These are phyloP conservation scores for Raddia distichophylla DNA, from an alignment of 176 grass and related monocot species.

Conservation along the genomic window DNA sequence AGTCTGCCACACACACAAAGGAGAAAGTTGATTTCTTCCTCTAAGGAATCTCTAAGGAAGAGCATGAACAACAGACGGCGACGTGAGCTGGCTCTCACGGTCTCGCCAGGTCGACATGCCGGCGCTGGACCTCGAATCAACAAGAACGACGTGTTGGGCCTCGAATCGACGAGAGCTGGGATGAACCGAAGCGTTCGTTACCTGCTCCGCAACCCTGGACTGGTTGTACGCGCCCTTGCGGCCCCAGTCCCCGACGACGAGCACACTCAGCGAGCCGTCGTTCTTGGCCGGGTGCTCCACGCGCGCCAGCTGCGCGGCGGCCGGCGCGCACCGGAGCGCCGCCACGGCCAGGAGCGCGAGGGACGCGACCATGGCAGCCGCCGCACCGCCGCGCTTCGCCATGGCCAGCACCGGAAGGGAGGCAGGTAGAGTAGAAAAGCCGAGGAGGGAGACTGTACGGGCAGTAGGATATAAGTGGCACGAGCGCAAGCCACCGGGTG, in stretches of 20 bases:
- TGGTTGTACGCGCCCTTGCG: constrained; percentile 80
- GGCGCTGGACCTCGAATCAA: neutral
- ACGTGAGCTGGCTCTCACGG: too few relatives aligned
- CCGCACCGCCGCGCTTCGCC: neutral
- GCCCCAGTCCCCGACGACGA: constrained; percentile 90
- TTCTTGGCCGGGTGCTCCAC: constrained; percentile 58
- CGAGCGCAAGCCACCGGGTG: neutral
- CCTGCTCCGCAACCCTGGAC: constrained; percentile 71
- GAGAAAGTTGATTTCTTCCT: too few relatives aligned
- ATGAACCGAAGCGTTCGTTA: neutral
- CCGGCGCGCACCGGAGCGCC: constrained; percentile 34
- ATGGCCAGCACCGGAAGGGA: constrained; percentile 24
- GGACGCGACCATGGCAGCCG: neutral
- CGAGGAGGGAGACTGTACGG: neutral
- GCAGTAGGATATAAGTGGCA: neutral
- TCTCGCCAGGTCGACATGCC: too few relatives aligned
- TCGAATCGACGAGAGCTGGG: neutral
- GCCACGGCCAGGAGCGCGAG: constrained; percentile 40
- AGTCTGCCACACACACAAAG: too few relatives aligned
- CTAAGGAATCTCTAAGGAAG: too few relatives aligned
- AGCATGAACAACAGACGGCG: too few relatives aligned
- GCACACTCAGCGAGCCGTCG: constrained; percentile 60
- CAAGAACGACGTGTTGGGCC: neutral
- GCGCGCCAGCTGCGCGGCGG: constrained; percentile 42
- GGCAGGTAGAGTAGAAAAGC: too few relatives aligned